Conservation (phyloP, 2,329 filamentous ascomycete species). For the Dothistroma pini region DNA sequence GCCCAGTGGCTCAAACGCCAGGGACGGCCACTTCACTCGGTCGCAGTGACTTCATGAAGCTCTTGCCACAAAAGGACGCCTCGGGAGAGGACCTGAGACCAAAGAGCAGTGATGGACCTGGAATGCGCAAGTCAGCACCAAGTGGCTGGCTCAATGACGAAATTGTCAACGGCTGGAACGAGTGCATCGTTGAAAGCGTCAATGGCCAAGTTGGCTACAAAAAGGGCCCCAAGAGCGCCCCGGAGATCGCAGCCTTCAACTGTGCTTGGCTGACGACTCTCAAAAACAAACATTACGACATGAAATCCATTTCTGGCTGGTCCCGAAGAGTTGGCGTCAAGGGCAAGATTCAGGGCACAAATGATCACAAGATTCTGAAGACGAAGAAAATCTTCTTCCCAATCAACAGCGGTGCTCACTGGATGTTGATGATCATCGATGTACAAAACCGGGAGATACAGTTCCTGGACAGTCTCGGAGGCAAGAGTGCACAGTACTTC, state of each 20-base stretch:
- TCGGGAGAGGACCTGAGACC: neutral
- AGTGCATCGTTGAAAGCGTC: slow-evolving; percentile 54
- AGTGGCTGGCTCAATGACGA: slow-evolving; percentile 71
- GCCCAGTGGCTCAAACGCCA: neutral
- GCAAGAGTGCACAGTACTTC: slow-evolving; percentile 31
- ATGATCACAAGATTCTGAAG: slow-evolving; percentile 54
- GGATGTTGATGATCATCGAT: slow-evolving; percentile 67
- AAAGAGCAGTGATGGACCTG: neutral
- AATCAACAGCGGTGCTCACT: slow-evolving; percentile 59
- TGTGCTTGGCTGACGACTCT: slow-evolving; percentile 64
- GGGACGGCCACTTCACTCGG: neutral
- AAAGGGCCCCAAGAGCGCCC: slow-evolving; percentile 47
- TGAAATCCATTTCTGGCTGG: slow-evolving; percentile 51
- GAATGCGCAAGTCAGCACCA: slow-evolving; percentile 1
- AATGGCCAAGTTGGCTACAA: slow-evolving; percentile 55
- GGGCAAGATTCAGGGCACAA: slow-evolving; percentile 36
- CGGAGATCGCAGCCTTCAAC: slow-evolving; percentile 60
- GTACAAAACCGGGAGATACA: slow-evolving; percentile 59
- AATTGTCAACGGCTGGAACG: slow-evolving; percentile 64
- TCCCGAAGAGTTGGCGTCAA: slow-evolving; percentile 56
- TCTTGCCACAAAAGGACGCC: slow-evolving; percentile 45
- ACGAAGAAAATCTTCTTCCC: slow-evolving; percentile 67
- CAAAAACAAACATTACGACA: slow-evolving; percentile 48
- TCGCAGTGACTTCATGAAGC: slow-evolving; percentile 56
- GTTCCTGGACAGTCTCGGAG: slow-evolving; percentile 66